Evolutionary conservation across 2,329 filamentous ascomycete species (phyloP).

Genomic region (Talaromyces sp.): DNA sequence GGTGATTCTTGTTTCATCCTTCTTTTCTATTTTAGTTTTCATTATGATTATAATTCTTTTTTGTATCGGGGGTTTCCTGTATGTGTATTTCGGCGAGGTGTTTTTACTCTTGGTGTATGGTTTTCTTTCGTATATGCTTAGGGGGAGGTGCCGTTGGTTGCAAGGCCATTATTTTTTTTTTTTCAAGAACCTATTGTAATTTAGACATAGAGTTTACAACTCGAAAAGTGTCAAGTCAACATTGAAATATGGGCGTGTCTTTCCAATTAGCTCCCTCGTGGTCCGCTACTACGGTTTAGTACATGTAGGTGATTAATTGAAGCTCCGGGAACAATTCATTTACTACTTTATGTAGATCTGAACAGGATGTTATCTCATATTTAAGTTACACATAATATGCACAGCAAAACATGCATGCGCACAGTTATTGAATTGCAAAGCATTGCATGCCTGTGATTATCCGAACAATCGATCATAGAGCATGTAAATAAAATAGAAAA

Average conservation of each 20-base stretch:
- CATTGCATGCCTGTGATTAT: slow-evolving; percentile 8
- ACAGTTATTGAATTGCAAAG: slow-evolving; percentile 7
- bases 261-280: not conserved
- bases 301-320: not conserved
- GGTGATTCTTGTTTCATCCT: slow-evolving; percentile 50
- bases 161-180: not conserved
- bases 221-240: not conserved
- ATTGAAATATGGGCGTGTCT: not conserved
- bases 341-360: not conserved
- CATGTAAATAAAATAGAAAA: slow-evolving; percentile 8
- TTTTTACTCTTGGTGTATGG: not conserved
- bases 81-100: not conserved
- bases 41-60: not conserved
- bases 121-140: not conserved
- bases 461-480: slow-evolving; percentile 7
- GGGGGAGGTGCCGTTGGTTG: not conserved
- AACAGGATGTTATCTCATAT: slow-evolving; percentile 3
- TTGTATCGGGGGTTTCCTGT: not conserved
- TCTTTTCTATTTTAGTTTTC: not conserved
- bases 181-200: not conserved
- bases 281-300: not conserved
- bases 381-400: slow-evolving; percentile 12
- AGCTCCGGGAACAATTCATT: not conserved
- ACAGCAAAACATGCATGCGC: slow-evolving; percentile 8
- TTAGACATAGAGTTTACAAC: not conserved